Base-by-base conservation (phyloP, 257 asterid genomes). In the Penstemon barbatus region DNA sequence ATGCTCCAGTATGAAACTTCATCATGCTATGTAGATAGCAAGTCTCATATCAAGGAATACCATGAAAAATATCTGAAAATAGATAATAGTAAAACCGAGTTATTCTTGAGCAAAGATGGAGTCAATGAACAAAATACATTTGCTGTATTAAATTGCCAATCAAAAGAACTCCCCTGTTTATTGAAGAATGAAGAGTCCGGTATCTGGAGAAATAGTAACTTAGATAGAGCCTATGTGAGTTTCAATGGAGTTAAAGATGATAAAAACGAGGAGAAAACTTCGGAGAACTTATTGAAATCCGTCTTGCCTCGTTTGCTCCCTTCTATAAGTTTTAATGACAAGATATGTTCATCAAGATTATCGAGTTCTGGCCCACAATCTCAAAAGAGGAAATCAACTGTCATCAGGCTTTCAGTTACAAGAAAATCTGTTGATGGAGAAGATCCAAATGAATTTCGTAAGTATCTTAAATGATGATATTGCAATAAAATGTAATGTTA, bases 331-430 rank as follows among this genome's bases (percentile, higher is more conserved):
- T 91, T 84, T 58, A 93, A 87, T 58, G 94, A 90, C 65, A 85
- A 78, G 86, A 80, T 78, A 78, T 57, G 15, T 38, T 65, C 84
- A 60, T 58, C 81, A 66, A 77, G 15, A 37, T 65, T 83, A 60
- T 58, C 81, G 63, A 77, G 59, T 77, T 56, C 81, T 10, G 84
- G 82, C 68, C 52, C 75, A 61, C 84, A 75, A 50, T 72, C 92
- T 71, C 97, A 84, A 67, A 77, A 74, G 70, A 89, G 68, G 86
- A 94, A 83, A 79, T 83, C 99, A 46, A 61, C 96, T 42, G 92
- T 87, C 54, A 83, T 89, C 52, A 86, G 97, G 74, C 90, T 94
- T 39, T 94, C 97, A 5, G 76, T 91, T 41, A 89, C 78, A 84
- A 78, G 97, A 76, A 85, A 81, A 73, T 87, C 96, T 8, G 75